A percentile compares a stretch with the other conserved stretches of the same genome.
These are phyloP conservation scores for Rhamnella rubrinervis DNA, from an alignment of 331 rosid genomes.

Conservation along the genomic window DNA sequence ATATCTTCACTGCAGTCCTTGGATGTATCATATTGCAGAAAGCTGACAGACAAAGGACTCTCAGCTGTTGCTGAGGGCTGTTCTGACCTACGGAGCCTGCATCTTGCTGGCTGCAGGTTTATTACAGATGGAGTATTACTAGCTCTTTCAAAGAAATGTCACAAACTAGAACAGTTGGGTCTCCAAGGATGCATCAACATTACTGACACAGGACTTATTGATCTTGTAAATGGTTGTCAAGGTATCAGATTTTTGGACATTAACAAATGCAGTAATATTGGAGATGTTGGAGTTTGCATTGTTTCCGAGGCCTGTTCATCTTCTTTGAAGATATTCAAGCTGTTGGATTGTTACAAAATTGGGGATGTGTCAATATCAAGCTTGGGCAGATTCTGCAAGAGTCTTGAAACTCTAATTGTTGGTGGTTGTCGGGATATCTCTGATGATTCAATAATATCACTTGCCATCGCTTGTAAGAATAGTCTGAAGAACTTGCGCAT, in stretches of 20 bases:
- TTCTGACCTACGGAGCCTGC: conserved; percentile 52
- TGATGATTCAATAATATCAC: conserved; percentile 50
- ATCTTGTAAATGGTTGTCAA: conserved; percentile 67
- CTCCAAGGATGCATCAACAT: conserved; percentile 73
- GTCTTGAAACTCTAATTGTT: conserved; percentile 68
- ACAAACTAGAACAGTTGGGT: conserved; percentile 59
- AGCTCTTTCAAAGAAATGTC: conserved; percentile 73
- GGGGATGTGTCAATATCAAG: conserved; percentile 62
- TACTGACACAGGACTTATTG: conserved; percentile 62
- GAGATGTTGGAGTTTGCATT: conserved; percentile 70
- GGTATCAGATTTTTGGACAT: conserved; percentile 58
- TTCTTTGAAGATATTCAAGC: conserved; percentile 67
- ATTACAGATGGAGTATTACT: conserved; percentile 52
- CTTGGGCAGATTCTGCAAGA: conserved; percentile 62
- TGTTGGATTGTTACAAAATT: conserved; percentile 81
- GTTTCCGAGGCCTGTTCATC: conserved; percentile 62
- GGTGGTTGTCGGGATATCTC: conserved; percentile 90
- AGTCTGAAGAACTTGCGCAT: conserved; percentile 77
- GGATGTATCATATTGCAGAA: conserved; percentile 86
- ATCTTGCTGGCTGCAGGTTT: conserved; percentile 73
- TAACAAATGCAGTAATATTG: conserved; percentile 76
- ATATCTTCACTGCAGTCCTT: conserved; percentile 68
- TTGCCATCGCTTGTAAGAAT: conserved; percentile 56
- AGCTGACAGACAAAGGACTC: conserved; percentile 77
- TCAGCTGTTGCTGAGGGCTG: conserved; percentile 84